A percentile compares a stretch with the other conserved stretches of the same genome.
Evolutionary conservation across 352 stramenopile genomes (phyloP).

Genomic region (Globisporangium spinosum): DNA sequence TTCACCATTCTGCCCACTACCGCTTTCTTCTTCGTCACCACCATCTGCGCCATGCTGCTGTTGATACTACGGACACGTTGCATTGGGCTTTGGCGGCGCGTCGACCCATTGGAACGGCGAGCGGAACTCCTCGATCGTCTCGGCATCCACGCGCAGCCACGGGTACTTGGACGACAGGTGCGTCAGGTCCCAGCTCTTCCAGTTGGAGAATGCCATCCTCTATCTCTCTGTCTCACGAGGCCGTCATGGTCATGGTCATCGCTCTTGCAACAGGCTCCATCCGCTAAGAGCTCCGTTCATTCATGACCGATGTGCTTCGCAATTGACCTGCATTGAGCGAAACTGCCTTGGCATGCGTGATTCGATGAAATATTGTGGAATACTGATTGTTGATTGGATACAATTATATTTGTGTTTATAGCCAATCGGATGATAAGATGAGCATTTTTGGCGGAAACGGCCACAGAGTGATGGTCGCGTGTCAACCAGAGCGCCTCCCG

Average conservation of each 20-base stretch:
- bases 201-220: slow-evolving; percentile 1
- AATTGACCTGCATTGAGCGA: not conserved
- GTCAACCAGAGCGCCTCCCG: not conserved
- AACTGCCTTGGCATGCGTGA: not conserved
- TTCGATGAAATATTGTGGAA: not conserved
- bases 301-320: too few relatives aligned
- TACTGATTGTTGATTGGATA: not conserved
- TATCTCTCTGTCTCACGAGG: not conserved
- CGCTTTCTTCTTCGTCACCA: not conserved
- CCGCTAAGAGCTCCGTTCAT: not conserved
- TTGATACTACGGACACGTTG: not conserved
- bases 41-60: slow-evolving; percentile 8
- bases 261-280: not conserved
- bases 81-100: not conserved
- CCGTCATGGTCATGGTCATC: not conserved
- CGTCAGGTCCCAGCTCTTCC: slow-evolving; percentile 44
- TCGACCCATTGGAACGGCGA: slow-evolving; percentile 53
- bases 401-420: not conserved
- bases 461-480: not conserved
- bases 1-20: not conserved
- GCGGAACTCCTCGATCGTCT: slow-evolving; percentile 63
- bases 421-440: not conserved
- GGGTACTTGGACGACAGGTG: slow-evolving; percentile 67
- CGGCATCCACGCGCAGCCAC: slow-evolving; percentile 63
- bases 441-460: not conserved